Conservation (phyloP, 2,329 filamentous ascomycete species). For the Myriangium duriaei region DNA sequence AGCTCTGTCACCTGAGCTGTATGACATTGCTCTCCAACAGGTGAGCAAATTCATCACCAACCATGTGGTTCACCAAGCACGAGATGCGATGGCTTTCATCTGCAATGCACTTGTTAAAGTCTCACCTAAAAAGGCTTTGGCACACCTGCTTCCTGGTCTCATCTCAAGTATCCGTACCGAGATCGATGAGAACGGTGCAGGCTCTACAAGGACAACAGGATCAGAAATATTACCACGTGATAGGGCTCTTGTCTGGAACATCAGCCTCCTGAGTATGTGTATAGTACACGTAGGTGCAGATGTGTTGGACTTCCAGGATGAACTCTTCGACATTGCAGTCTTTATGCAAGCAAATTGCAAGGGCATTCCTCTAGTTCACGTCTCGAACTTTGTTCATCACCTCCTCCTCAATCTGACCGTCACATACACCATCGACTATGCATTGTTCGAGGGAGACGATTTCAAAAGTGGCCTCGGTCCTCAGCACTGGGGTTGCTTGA, state of each 20-base stretch:
- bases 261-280: slow-evolving; percentile 95
- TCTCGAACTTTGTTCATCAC: slow-evolving; percentile 97
- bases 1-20: slow-evolving; percentile 82
- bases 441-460: slow-evolving; percentile 70
- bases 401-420: slow-evolving; percentile 86
- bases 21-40: slow-evolving; percentile 84
- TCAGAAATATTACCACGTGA: slow-evolving; percentile 88
- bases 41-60: slow-evolving; percentile 81
- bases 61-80: slow-evolving; percentile 91
- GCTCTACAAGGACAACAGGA: slow-evolving; percentile 85
- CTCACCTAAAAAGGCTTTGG: slow-evolving; percentile 83
- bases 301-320: slow-evolving; percentile 75
- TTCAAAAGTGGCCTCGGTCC: slow-evolving; percentile 59
- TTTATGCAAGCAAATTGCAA: slow-evolving; percentile 97
- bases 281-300: slow-evolving; percentile 90
- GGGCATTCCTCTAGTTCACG: slow-evolving; percentile 85
- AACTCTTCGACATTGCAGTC: slow-evolving; percentile 78
- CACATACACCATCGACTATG: slow-evolving; percentile 84
- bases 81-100: slow-evolving; percentile 98
- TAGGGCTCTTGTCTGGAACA: slow-evolving; percentile 86
- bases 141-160: slow-evolving; percentile 79
- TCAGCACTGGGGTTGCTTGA: slow-evolving; percentile 72
- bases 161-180: slow-evolving; percentile 88
- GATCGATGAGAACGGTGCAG: slow-evolving; percentile 92
- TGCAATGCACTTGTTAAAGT: slow-evolving; percentile 94